phyloP scores from a whole-genome alignment of 306 rosid species.

The Sicyos baderoa region DNA sequence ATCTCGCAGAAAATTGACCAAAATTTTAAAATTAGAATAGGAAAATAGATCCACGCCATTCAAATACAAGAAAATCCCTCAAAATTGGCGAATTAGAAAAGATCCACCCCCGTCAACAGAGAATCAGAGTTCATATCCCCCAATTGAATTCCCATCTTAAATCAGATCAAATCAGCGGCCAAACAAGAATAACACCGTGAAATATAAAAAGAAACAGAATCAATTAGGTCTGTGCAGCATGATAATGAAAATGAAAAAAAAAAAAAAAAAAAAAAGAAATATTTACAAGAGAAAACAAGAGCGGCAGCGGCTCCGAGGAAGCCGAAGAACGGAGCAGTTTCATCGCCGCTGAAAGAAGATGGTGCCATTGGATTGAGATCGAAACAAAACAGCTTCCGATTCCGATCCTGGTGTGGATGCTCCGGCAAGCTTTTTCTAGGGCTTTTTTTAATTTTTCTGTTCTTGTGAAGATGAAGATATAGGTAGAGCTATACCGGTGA shows the following conservation, averaged over 20 bases:
- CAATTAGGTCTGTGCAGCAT: not conserved
- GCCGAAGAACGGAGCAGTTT: slow-evolving; percentile 81
- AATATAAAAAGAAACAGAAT: not conserved
- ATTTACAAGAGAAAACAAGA: slow-evolving; percentile 63
- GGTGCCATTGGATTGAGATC: slow-evolving; percentile 23
- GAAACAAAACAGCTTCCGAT: not conserved
- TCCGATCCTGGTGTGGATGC: not conserved
- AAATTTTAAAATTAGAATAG: not conserved
- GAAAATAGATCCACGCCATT: not conserved
- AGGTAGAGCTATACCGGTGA: not conserved
- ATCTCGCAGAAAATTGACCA: not conserved
- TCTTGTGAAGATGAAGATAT: not conserved
- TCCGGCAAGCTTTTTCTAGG: slow-evolving; percentile 10
- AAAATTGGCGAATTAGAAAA: slow-evolving; percentile 4
- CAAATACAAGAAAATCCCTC: not conserved
- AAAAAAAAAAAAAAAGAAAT: not conserved
- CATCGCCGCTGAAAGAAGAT: slow-evolving; percentile 58
- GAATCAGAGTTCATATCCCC: too few relatives aligned
- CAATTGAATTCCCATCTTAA: not conserved
- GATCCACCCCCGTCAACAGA: not conserved
- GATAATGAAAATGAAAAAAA: not conserved
- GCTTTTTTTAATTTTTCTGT: not conserved
- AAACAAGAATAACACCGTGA: not conserved
- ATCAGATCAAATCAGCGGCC: not conserved
- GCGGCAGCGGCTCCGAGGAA: slow-evolving; percentile 75